Percentiles rank a stretch among this genome's conserved stretches.
Conservation (phyloP, 2,329 filamentous ascomycete genomes). For the Harringtonia lauricola region DNA sequence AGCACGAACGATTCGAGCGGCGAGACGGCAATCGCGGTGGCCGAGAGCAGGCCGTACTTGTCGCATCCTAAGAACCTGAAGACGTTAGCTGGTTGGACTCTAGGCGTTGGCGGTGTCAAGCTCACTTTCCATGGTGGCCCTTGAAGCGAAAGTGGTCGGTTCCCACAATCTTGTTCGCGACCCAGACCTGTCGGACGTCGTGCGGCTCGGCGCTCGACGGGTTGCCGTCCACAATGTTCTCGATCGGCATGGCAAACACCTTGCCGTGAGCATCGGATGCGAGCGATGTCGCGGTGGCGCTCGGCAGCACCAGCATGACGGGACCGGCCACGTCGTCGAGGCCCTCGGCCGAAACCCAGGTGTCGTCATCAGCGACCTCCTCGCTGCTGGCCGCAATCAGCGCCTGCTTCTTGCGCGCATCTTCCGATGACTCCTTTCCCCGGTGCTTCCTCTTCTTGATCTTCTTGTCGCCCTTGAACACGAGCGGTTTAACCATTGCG, state of each 20-base stretch:
- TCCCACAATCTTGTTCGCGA: constrained; percentile 73
- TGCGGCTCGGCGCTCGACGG: constrained; percentile 83
- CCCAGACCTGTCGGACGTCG: constrained; percentile 92
- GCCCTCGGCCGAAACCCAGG: constrained; percentile 79
- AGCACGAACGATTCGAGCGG: constrained; percentile 71
- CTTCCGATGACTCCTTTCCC: constrained; percentile 30
- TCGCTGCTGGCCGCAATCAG: constrained; percentile 23
- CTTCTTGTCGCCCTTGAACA: constrained; percentile 97
- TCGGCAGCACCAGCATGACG: constrained; percentile 70
- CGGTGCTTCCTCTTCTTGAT: constrained; percentile 80
- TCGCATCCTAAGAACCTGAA: constrained; percentile 74
- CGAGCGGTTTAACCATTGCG: constrained; percentile 74
- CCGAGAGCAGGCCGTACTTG: constrained; percentile 67
- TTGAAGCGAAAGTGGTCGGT: constrained; percentile 79
- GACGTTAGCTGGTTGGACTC: constrained; percentile 2
- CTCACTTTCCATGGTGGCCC: constrained; percentile 73
- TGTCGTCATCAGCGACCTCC: constrained; percentile 56
- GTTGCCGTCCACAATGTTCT: constrained; percentile 81
- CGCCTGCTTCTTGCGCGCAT: constrained; percentile 23
- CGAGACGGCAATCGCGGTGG: constrained; percentile 70
- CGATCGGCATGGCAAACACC: constrained; percentile 70
- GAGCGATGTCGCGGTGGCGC: constrained; percentile 60
- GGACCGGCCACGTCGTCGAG: constrained; percentile 69
- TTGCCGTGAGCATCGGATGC: constrained; percentile 80
- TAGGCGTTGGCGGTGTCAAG: constrained; percentile 6